Percentiles rank a stretch among this genome's conserved stretches.
These are phyloP conservation scores for Dryas drummondii DNA, from an alignment of 306 rosid species.

Conservation along the genomic window DNA sequence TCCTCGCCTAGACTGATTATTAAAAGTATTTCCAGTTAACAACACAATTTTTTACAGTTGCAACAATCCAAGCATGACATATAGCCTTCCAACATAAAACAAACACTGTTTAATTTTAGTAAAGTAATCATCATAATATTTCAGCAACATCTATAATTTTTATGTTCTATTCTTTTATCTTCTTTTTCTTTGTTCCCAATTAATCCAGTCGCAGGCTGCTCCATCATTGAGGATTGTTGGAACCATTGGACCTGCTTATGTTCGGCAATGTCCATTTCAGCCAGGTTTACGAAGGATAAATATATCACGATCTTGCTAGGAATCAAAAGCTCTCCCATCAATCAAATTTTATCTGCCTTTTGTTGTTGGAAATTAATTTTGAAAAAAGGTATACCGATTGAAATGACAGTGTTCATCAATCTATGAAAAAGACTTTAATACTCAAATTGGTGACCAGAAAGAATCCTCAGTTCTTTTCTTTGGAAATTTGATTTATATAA, in stretches of 20 bases:
- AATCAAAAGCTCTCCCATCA: not conserved
- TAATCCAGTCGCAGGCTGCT: not conserved
- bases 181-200: not conserved
- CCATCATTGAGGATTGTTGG: not conserved
- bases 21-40: slow-evolving; percentile 30
- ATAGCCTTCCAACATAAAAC: slow-evolving; percentile 8
- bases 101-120: not conserved
- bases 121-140: not conserved
- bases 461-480: not conserved
- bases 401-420: not conserved
- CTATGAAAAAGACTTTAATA: not conserved
- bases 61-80: slow-evolving; percentile 15
- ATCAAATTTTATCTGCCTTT: not conserved
- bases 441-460: not conserved
- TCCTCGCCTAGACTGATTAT: slow-evolving; percentile 75
- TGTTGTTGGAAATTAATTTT: not conserved
- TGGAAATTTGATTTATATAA: not conserved
- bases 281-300: not conserved
- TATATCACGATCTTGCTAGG: too few relatives aligned
- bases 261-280: not conserved
- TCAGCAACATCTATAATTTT: not conserved
- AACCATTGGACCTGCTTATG: not conserved
- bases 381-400: not conserved
- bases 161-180: not conserved
- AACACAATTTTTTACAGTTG: slow-evolving; percentile 8